Evolutionary conservation across 1,284 basidiomycete species (phyloP), one percentile per base, ranked within the genome.

Genomic region (Trichosporon asahii): DNA sequence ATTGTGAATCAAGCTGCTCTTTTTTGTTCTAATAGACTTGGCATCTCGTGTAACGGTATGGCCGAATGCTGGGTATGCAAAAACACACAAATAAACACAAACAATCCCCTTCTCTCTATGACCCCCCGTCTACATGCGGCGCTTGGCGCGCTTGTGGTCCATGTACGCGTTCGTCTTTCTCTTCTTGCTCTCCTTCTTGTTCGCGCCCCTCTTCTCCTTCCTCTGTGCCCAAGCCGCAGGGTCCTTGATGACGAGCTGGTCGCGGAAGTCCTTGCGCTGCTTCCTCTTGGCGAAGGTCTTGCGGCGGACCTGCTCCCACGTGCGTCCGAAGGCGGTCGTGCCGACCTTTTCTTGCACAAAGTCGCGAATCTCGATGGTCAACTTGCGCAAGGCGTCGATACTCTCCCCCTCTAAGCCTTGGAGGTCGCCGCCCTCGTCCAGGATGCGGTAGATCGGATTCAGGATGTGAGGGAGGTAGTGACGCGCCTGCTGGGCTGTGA

Each of bases 301-400:
- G 78, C 94, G 90, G 49, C 93, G 88, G 67, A 98, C 90, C 68
- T 87, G 86, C 74, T 90, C 92, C 85, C 97, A 98, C 0, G 88
- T 87, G 21, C 81, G 82, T 2, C 94, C 89, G 83, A 97, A 99
- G 68, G 87, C 88, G 0, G 90, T 91, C 14, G 90, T 89, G 29
- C 95, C 95, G 44, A 97, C 90, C 85, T 93, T 93, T 61, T 84
- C 82, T 78, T 95, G 95, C 0, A 99, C 85, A 18, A 98, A 88
- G 69, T 95, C 93, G 77, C 94, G 91, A 12, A 99, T 85, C 82
- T 99, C 95, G 14, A 88, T 86, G 0, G 93, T 90, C 0, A 95
- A 87, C 3, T 87, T 88, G 80, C 93, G 93, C 44, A 99, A 85
- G 65, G 94, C 93, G 44, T 91, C 95, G 46, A 73, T 46, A 9